Conservation (phyloP, 768 basidiomycete genomes). For the Suillus bovinus region DNA sequence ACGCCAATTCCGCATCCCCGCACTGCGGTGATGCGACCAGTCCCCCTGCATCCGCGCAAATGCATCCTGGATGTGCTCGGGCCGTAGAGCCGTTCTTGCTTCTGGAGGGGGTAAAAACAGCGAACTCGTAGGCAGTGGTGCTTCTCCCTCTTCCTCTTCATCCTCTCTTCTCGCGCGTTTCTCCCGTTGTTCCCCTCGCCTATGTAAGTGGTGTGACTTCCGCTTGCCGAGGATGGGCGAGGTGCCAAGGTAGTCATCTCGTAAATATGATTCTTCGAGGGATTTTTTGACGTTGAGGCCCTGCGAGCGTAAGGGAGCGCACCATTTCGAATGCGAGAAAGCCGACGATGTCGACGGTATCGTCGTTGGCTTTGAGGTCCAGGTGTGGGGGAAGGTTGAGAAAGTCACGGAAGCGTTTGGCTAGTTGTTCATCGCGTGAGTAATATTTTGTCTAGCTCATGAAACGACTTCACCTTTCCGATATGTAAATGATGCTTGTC, state of each 20-base stretch:
- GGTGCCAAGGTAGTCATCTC: slow-evolving; percentile 55
- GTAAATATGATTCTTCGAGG: slow-evolving; percentile 68
- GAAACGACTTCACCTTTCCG: slow-evolving; percentile 70
- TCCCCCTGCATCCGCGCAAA: slow-evolving; percentile 89
- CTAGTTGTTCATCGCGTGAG: slow-evolving; percentile 38
- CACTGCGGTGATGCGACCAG: slow-evolving; percentile 77
- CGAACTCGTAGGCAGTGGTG: slow-evolving; percentile 65
- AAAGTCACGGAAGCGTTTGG: slow-evolving; percentile 94
- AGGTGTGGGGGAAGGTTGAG: slow-evolving; percentile 85
- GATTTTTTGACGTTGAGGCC: slow-evolving; percentile 82
- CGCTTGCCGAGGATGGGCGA: slow-evolving; percentile 66
- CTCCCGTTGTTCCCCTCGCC: slow-evolving; percentile 39
- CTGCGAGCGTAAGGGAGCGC: slow-evolving; percentile 86
- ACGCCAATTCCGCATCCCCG: slow-evolving; percentile 88
- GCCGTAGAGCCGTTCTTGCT: slow-evolving; percentile 72
- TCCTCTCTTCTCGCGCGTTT: slow-evolving; percentile 59
- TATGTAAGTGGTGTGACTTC: slow-evolving; percentile 45
- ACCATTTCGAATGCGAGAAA: slow-evolving; percentile 99
- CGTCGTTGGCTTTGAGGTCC: slow-evolving; percentile 89
- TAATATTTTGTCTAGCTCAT: neutral
- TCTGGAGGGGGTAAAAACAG: slow-evolving; percentile 83
- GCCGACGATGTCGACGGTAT: slow-evolving; percentile 94
- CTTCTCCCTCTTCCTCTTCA: slow-evolving; percentile 59
- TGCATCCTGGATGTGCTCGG: slow-evolving; percentile 90
- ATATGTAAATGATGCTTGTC: slow-evolving; percentile 96